Conservation (phyloP, 352 stramenopile species). For the Globisporangium nagaii region DNA sequence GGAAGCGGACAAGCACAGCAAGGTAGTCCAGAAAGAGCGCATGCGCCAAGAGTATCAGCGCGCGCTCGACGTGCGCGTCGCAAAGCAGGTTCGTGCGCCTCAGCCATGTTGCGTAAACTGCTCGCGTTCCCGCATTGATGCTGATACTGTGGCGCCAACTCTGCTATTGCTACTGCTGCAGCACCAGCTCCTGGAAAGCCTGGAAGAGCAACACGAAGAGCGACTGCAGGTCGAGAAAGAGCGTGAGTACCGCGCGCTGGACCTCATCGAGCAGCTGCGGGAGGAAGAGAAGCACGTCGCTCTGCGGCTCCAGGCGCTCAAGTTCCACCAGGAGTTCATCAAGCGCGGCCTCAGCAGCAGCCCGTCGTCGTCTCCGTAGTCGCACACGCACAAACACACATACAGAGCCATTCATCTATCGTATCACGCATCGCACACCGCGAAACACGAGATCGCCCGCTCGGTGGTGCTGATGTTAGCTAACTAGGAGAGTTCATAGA, state of each 20-base stretch:
- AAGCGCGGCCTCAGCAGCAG: slow-evolving; percentile 10
- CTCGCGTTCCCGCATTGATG: neutral
- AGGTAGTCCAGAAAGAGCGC: slow-evolving; percentile 31
- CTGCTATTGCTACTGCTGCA: slow-evolving; percentile 12
- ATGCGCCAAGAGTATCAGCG: slow-evolving; percentile 45
- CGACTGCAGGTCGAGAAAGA: slow-evolving; percentile 30
- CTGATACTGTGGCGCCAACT: no score
- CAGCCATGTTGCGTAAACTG: neutral
- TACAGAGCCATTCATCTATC: no score
- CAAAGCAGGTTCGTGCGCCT: slow-evolving; percentile 53
- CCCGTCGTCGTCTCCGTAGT: neutral
- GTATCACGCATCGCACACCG: no score
- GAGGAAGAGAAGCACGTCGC: slow-evolving; percentile 53
- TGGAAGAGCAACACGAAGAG: slow-evolving; percentile 31
- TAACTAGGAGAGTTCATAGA: no score
- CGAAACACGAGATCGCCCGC: no score
- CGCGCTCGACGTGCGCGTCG: slow-evolving; percentile 19
- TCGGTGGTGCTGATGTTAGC: no score
- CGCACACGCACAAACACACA: neutral
- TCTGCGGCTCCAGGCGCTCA: slow-evolving; percentile 47
- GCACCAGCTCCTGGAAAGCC: slow-evolving; percentile 28
- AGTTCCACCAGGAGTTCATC: slow-evolving; percentile 49
- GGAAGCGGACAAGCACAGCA: slow-evolving; percentile 22
- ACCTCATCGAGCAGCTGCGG: slow-evolving; percentile 35
- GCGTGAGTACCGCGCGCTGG: slow-evolving; percentile 31